A percentile compares a stretch with the other conserved stretches of the same genome.
Conservation (phyloP, 768 basidiomycete genomes). For the Lactarius quietus region DNA sequence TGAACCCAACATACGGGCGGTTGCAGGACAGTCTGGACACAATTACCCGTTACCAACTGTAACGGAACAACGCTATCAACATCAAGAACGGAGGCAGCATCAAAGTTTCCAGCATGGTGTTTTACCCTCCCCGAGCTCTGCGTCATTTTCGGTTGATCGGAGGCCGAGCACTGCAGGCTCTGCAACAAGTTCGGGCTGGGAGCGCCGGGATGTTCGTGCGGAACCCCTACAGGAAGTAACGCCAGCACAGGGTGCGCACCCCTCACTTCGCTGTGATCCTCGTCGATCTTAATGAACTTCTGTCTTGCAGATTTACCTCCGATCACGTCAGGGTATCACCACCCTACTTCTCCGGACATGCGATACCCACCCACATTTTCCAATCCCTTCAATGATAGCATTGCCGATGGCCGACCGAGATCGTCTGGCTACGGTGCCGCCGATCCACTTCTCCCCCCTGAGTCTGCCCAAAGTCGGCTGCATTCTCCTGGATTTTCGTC, state of each 20-base stretch:
- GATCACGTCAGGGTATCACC: conserved; percentile 16
- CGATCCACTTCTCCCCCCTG: conserved; percentile 16
- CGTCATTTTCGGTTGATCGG: conserved; percentile 11
- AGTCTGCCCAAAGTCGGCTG: conserved; percentile 10
- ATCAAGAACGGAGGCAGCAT: conserved; percentile 2
- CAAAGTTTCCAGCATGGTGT: conserved; percentile 18
- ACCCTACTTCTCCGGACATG: conserved; percentile 1
- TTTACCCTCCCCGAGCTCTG: conserved; percentile 16
- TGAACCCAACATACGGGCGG: conserved; percentile 21
- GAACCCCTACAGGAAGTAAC: conserved; percentile 14
- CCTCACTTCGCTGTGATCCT: conserved; percentile 8
- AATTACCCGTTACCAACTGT: conserved; percentile 7
- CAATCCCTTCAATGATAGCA: conserved; percentile 15
- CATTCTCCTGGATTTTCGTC: conserved; percentile 19
- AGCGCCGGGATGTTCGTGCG: conserved; percentile 10
- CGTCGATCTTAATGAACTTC: conserved; percentile 18
- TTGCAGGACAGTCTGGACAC: not conserved
- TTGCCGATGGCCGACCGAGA: conserved; percentile 16
- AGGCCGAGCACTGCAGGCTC: conserved; percentile 24
- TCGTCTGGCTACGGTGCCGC: conserved; percentile 20
- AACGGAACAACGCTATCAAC: conserved; percentile 12
- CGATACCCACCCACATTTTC: conserved; percentile 15
- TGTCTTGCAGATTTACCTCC: conserved; percentile 20
- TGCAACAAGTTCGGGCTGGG: conserved; percentile 23
- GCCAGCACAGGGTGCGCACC: conserved; percentile 8